A percentile compares a stretch with the other conserved stretches of the same genome.
Evolutionary conservation across 2,329 filamentous ascomycete genomes (phyloP).

Genomic region (Camillea tinctor): DNA sequence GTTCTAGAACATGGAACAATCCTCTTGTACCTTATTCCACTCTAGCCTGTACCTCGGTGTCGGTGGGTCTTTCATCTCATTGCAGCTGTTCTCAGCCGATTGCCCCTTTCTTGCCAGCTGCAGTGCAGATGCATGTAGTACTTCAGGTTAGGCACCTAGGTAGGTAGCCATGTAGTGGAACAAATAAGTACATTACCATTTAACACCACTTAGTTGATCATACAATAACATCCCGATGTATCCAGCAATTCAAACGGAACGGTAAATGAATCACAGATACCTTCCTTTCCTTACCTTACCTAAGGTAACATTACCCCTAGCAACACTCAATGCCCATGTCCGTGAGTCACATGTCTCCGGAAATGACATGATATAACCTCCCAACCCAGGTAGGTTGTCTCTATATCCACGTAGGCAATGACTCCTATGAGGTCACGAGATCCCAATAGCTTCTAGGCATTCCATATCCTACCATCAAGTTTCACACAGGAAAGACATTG

Average conservation of each 20-base stretch:
- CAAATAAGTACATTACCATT: background rate
- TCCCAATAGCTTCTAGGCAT: background rate
- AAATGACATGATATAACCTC: background rate
- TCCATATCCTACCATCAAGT: background rate
- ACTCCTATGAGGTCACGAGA: background rate
- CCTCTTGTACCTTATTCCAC: background rate
- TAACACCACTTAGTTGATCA: background rate
- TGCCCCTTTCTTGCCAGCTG: background rate
- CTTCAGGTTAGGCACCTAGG: background rate
- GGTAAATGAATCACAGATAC: too few relatives aligned
- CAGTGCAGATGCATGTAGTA: too few relatives aligned
- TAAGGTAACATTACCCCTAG: too few relatives aligned
- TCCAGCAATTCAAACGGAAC: too few relatives aligned
- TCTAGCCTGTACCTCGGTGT: too few relatives aligned
- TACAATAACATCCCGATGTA: too few relatives aligned
- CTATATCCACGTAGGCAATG: background rate
- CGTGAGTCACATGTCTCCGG: too few relatives aligned
- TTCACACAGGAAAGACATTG: background rate
- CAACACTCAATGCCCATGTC: too few relatives aligned
- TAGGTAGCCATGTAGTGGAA: background rate
- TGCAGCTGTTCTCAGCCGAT: background rate
- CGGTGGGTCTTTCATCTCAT: too few relatives aligned
- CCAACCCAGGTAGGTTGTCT: background rate
- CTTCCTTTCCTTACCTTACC: too few relatives aligned
- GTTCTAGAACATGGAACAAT: background rate